Conservation (phyloP, 1,284 basidiomycete genomes). For the Erythrobasidium hasegawianum region DNA sequence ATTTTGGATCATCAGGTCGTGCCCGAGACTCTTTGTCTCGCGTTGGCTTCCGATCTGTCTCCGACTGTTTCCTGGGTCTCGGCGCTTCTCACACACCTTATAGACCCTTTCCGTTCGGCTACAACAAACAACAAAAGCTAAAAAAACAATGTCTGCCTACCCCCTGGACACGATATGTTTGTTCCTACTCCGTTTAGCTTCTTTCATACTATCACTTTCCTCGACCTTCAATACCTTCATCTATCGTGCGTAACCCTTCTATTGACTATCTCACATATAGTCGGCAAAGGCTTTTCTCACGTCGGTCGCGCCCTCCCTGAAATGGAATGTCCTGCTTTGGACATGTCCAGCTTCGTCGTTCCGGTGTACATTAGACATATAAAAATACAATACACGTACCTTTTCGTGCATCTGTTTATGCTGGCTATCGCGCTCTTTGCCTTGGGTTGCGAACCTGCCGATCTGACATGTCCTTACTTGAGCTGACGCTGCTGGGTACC, state of each 20-base stretch:
- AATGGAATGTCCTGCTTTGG: too few relatives aligned
- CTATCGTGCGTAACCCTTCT: background rate
- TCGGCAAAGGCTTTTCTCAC: too few relatives aligned
- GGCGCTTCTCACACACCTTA: background rate
- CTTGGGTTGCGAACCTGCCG: background rate
- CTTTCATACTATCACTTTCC: conserved; percentile 1
- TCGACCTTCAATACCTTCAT: background rate
- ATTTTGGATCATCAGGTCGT: too few relatives aligned
- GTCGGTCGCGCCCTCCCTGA: too few relatives aligned
- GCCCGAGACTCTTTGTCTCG: too few relatives aligned
- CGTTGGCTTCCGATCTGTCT: background rate
- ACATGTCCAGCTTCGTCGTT: too few relatives aligned
- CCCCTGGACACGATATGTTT: background rate
- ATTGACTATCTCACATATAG: too few relatives aligned
- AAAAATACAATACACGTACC: too few relatives aligned
- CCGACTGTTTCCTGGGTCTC: background rate
- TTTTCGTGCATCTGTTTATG: too few relatives aligned
- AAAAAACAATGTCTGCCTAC: background rate
- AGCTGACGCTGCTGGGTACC: conserved; percentile 41
- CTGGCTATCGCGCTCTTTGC: too few relatives aligned
- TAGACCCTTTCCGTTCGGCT: background rate
- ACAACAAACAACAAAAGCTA: background rate
- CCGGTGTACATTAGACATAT: too few relatives aligned
- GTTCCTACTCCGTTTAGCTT: background rate
- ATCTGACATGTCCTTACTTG: conserved; percentile 19